A percentile compares a stretch with the other conserved stretches of the same genome.
These are phyloP conservation scores for Penicillium brasilianum DNA, from an alignment of 2,329 filamentous ascomycete species.

Conservation along the genomic window DNA sequence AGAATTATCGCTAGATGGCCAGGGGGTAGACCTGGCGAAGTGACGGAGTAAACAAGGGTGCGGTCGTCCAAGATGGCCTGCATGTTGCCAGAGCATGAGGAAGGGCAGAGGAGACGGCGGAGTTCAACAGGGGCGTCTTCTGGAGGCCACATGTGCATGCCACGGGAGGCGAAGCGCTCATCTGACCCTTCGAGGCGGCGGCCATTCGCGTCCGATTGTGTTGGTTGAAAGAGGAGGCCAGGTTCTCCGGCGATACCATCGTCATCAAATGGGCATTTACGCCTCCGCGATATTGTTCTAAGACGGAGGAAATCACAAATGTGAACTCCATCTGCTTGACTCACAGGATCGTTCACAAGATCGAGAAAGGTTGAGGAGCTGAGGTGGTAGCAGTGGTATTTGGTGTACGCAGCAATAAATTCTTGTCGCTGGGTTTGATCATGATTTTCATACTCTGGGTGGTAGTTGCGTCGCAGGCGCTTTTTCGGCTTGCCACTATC, in stretches of 20 bases:
- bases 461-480: conserved; percentile 45
- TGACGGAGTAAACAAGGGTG: too few relatives aligned
- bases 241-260: conserved; percentile 31
- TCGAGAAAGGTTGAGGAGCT: conserved; percentile 50
- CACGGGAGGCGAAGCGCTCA: background rate
- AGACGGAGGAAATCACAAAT: conserved; percentile 47
- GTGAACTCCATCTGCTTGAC: conserved; percentile 31
- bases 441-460: conserved; percentile 44
- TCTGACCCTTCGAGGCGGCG: background rate
- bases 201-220: background rate
- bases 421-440: conserved; percentile 37
- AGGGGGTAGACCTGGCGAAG: too few relatives aligned
- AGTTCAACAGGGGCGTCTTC: too few relatives aligned
- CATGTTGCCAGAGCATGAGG: too few relatives aligned
- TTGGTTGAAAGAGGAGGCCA: background rate
- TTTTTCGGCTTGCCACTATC: conserved; percentile 36
- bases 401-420: conserved; percentile 53
- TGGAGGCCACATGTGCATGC: background rate
- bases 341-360: conserved; percentile 48
- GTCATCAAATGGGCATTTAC: conserved; percentile 45
- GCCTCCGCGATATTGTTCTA: conserved; percentile 49
- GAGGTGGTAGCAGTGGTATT: conserved; percentile 49
- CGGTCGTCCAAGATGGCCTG: too few relatives aligned
- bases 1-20: too few relatives aligned
- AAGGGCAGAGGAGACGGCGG: too few relatives aligned